Conservation (phyloP, 1,139 yeast species). For the Blastobotrys serpentis region DNA sequence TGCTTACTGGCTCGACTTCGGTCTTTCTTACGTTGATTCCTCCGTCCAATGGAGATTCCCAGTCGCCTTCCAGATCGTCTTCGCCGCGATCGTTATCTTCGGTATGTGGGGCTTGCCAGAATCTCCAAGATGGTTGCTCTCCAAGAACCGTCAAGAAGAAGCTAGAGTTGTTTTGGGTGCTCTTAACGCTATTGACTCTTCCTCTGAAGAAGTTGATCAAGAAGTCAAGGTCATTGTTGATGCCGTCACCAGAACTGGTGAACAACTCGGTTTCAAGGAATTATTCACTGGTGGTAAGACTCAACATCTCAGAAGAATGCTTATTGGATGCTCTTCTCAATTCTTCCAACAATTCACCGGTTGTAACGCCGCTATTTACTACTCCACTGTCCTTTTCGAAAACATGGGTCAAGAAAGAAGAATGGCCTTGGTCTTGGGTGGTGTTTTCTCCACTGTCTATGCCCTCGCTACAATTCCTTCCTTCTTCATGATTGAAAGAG, state of each 20-base stretch:
- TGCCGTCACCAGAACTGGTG: constrained; percentile 25
- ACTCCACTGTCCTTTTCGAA: constrained; percentile 45
- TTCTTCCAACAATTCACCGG: constrained; percentile 59
- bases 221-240: constrained; percentile 28
- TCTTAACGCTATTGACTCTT: constrained; percentile 22
- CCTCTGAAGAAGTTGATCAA: constrained; percentile 22
- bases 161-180: constrained; percentile 48
- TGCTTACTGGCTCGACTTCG: constrained; percentile 74
- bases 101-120: constrained; percentile 43
- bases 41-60: constrained; percentile 51
- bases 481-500: constrained; percentile 50
- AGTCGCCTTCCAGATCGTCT: constrained; percentile 38
- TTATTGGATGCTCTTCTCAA: constrained; percentile 59
- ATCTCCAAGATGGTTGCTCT: constrained; percentile 53
- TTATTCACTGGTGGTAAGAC: constrained; percentile 55
- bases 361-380: constrained; percentile 59
- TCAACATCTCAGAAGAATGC: constrained; percentile 38
- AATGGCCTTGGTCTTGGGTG: constrained; percentile 58
- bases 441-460: constrained; percentile 51
- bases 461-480: constrained; percentile 58
- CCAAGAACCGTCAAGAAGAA: constrained; percentile 41
- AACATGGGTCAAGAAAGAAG: constrained; percentile 48
- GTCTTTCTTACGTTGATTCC: constrained; percentile 46
- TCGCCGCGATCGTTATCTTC: constrained; percentile 28
- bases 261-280: constrained; percentile 41